Percentiles rank a stretch among this genome's conserved stretches.
Evolutionary conservation across 2,329 filamentous ascomycete species (phyloP).

Genomic region (Xylariaceae sp.): DNA sequence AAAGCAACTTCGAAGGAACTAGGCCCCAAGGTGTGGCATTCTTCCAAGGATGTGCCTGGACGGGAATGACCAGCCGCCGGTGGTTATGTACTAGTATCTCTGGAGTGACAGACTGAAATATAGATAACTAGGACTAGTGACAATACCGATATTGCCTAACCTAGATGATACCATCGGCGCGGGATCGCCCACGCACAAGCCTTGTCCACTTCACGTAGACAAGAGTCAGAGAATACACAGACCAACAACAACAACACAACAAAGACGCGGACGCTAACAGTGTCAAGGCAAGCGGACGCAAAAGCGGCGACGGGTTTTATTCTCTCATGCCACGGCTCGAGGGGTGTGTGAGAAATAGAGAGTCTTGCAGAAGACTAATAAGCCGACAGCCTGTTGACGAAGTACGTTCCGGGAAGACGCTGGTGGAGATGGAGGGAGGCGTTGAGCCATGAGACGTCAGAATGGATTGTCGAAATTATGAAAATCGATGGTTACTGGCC

Average conservation of each 20-base stretch:
- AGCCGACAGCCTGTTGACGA: slow-evolving; percentile 21
- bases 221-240: slow-evolving; percentile 13
- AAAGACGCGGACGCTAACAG: slow-evolving; percentile 38
- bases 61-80: too few species aligned
- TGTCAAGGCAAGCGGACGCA: slow-evolving; percentile 21
- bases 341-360: slow-evolving; percentile 19
- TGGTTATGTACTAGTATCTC: too few species aligned
- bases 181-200: slow-evolving; percentile 19
- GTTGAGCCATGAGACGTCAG: slow-evolving; percentile 22
- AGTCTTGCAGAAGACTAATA: slow-evolving; percentile 17
- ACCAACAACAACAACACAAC: too few species aligned
- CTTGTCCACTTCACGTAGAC: slow-evolving; percentile 16
- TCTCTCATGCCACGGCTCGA: slow-evolving; percentile 13
- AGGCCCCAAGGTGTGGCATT: too few species aligned
- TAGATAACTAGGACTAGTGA: too few species aligned
- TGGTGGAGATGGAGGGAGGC: slow-evolving; percentile 17
- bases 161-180: slow-evolving; percentile 13
- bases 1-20: slow-evolving; percentile 5
- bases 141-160: too few species aligned
- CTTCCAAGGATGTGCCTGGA: too few species aligned
- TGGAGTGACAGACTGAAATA: too few species aligned
- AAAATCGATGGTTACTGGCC: slow-evolving; percentile 27
- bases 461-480: slow-evolving; percentile 23
- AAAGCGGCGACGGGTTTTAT: slow-evolving; percentile 34
- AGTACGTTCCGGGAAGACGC: slow-evolving; percentile 13